These are phyloP conservation scores for Ophiostoma ulmi DNA, from an alignment of 2,329 filamentous ascomycete genomes.

Conservation along the genomic window DNA sequence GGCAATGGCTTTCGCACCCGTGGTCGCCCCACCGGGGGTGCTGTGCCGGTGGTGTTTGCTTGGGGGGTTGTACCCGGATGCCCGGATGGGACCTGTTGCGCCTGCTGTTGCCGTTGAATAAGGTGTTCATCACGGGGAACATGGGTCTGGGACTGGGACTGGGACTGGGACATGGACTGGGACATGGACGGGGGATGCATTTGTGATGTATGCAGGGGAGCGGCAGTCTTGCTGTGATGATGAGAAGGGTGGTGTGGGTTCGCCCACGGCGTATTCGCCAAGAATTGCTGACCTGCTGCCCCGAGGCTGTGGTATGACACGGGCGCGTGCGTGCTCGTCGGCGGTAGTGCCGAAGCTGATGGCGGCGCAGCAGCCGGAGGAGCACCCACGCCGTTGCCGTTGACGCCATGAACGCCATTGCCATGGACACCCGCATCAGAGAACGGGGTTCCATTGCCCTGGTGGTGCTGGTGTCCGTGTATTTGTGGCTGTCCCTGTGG, in stretches of 20 bases:
- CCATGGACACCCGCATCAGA: background rate
- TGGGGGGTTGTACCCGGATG: background rate
- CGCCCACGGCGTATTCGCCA: slow-evolving; percentile 87
- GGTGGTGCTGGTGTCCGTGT: slow-evolving; percentile 29
- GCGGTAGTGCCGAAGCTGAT: background rate
- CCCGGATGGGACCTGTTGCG: slow-evolving; percentile 8
- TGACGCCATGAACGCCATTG: background rate
- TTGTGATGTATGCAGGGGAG: background rate
- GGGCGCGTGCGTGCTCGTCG: background rate
- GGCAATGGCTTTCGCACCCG: slow-evolving; percentile 11
- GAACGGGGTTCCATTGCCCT: background rate
- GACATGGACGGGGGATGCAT: background rate
- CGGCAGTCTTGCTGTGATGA: slow-evolving; percentile 37
- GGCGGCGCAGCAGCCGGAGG: background rate
- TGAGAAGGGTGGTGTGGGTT: slow-evolving; percentile 78
- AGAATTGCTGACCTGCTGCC: slow-evolving; percentile 76
- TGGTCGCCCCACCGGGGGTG: slow-evolving; percentile 4
- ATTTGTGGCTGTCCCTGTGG: slow-evolving; percentile 26
- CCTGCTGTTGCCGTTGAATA: slow-evolving; percentile 25
- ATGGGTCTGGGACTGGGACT: background rate
- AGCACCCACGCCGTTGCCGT: slow-evolving; percentile 6
- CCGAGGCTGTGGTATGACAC: slow-evolving; percentile 47
- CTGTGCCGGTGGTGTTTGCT: slow-evolving; percentile 8
- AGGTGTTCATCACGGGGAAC: slow-evolving; percentile 4
- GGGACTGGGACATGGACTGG: background rate